Conservation (phyloP, 148 eudicot genomes). For the Cornus controversa region DNA sequence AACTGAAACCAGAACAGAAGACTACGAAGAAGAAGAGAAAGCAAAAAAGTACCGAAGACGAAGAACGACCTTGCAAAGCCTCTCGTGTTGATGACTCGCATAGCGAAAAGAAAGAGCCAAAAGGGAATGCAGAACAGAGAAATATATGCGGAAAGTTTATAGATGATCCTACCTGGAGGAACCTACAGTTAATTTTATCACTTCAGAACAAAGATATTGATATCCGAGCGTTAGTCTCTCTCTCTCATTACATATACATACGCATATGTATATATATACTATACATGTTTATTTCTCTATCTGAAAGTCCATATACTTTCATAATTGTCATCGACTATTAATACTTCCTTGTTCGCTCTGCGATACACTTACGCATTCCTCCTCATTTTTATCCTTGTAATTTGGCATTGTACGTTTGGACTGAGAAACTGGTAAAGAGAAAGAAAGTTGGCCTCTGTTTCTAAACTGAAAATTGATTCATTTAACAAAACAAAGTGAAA, state of each 20-base stretch:
- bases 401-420: too few relatives aligned
- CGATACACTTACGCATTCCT: too few relatives aligned
- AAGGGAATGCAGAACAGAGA: neutral
- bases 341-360: too few relatives aligned
- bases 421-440: too few relatives aligned
- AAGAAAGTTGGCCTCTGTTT: too few relatives aligned
- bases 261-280: neutral
- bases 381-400: too few relatives aligned
- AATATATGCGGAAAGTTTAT: slow-evolving; percentile 2
- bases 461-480: too few relatives aligned
- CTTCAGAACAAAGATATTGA: slow-evolving; percentile 46
- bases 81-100: neutral
- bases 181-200: slow-evolving; percentile 55
- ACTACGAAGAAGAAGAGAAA: slow-evolving; percentile 28
- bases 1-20: neutral
- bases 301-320: too few relatives aligned
- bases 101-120: slow-evolving; percentile 6
- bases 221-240: slow-evolving; percentile 35
- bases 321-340: too few relatives aligned
- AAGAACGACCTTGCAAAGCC: slow-evolving; percentile 11
- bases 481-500: too few relatives aligned
- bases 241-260: neutral
- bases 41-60: slow-evolving; percentile 9
- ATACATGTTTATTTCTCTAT: too few relatives aligned
- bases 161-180: slow-evolving; percentile 57